phyloP scores from a whole-genome alignment of 495 filamentous ascomycete genomes.

The Immersiella caudata region DNA sequence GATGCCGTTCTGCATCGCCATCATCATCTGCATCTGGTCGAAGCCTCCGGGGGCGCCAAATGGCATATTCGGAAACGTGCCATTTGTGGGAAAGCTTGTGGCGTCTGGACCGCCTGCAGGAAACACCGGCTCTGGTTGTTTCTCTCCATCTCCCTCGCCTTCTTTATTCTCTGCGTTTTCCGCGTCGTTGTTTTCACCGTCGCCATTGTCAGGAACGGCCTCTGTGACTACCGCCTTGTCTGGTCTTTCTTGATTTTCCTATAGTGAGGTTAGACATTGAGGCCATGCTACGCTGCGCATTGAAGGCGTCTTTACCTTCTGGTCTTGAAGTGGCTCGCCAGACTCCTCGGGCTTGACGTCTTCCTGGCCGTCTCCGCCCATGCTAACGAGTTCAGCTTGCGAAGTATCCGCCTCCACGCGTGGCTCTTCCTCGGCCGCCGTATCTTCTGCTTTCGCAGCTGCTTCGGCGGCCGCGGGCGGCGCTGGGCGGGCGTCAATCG shows the following conservation, averaged over 20 bases:
- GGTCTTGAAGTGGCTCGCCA: neutral
- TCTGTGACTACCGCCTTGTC: neutral
- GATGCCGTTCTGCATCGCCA: constrained; percentile 77
- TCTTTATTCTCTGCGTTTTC: constrained; percentile 33
- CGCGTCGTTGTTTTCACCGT: constrained; percentile 29
- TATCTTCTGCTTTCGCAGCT: constrained; percentile 8
- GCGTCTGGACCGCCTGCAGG: constrained; percentile 39
- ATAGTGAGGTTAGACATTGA: neutral
- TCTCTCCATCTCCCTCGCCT: constrained; percentile 38
- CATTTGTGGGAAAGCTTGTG: constrained; percentile 52
- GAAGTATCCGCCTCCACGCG: neutral
- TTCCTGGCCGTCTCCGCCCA: neutral
- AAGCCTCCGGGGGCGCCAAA: constrained; percentile 62
- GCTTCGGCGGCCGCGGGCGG: constrained; percentile 20
- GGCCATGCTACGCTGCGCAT: neutral
- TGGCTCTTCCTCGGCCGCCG: neutral
- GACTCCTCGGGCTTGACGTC: neutral
- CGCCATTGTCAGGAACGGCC: constrained; percentile 2
- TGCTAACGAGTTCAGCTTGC: neutral
- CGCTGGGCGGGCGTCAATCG: constrained; percentile 40
- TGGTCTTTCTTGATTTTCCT: neutral
- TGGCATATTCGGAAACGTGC: constrained; percentile 65
- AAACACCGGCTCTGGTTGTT: constrained; percentile 27
- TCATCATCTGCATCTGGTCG: constrained; percentile 72
- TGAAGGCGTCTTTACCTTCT: neutral